These are phyloP conservation scores for Radiomyces spectabilis DNA, from an alignment of 192 early-diverging fungal species.

Conservation along the genomic window DNA sequence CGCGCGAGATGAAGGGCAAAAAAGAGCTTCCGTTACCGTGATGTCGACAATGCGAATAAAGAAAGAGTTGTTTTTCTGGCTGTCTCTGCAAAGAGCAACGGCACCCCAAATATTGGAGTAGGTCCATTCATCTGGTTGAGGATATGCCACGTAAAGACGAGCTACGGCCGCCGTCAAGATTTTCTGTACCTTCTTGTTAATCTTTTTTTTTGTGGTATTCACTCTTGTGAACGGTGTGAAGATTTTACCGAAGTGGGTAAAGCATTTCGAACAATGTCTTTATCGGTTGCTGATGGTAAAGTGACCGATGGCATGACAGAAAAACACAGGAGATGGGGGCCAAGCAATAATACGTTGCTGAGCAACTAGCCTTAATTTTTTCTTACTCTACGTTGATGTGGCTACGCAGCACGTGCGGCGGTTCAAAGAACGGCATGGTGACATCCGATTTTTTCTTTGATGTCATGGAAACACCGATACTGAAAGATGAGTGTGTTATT, in stretches of 20 bases:
- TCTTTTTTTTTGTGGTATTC: background rate
- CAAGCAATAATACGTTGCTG: background rate
- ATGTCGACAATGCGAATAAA: conserved; percentile 64
- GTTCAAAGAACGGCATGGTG: background rate
- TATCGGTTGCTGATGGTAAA: conserved; percentile 25
- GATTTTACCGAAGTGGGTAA: conserved; percentile 21
- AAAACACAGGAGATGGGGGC: background rate
- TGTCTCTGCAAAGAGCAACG: conserved; percentile 59
- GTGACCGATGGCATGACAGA: conserved; percentile 30
- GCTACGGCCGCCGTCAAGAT: conserved; percentile 74
- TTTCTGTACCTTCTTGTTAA: conserved; percentile 44
- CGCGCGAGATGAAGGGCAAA: no score
- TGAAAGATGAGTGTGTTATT: background rate
- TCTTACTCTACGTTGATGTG: background rate
- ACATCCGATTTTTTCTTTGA: background rate
- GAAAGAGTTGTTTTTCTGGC: conserved; percentile 54
- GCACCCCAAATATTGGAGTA: conserved; percentile 70
- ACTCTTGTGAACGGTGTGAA: background rate
- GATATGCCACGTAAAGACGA: conserved; percentile 70
- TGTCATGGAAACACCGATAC: background rate
- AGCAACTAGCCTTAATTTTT: background rate
- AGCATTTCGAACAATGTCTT: conserved; percentile 19
- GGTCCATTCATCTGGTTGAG: conserved; percentile 56
- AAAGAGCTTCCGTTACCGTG: no score
- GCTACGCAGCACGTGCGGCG: background rate